phyloP scores from a whole-genome alignment of 2,329 filamentous ascomycete genomes.

The Phaeosphaeria sp. region DNA sequence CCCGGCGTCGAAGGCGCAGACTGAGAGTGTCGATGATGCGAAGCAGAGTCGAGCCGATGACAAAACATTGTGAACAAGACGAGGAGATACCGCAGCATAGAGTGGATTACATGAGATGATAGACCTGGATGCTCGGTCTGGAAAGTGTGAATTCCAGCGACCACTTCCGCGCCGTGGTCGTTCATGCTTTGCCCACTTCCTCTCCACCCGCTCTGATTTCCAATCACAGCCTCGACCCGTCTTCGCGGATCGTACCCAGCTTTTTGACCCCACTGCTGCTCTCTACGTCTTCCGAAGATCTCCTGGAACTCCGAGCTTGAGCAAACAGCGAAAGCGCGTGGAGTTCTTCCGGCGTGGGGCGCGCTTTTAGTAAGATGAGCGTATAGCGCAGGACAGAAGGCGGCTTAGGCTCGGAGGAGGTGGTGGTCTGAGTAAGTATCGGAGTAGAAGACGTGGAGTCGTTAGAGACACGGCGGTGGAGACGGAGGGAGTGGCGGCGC shows the following conservation, averaged over 20 bases:
- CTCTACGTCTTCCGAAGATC: background rate
- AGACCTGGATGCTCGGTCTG: too few species aligned
- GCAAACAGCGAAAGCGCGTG: conserved; percentile 18
- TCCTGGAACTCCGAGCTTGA: conserved; percentile 1
- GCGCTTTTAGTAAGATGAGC: conserved; percentile 37
- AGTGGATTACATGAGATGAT: too few species aligned
- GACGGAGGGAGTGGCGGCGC: background rate
- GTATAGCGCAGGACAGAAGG: conserved; percentile 36
- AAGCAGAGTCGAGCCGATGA: background rate
- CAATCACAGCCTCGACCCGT: background rate
- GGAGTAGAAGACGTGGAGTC: background rate
- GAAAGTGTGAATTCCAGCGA: too few species aligned
- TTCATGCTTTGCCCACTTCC: too few species aligned
- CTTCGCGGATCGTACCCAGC: background rate
- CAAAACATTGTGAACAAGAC: background rate
- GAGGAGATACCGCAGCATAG: background rate
- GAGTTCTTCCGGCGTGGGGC: conserved; percentile 26
- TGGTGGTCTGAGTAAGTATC: too few species aligned
- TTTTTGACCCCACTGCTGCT: background rate
- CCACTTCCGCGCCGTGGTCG: too few species aligned
- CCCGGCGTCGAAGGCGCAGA: background rate
- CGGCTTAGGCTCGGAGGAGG: conserved; percentile 6
- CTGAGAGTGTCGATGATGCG: background rate
- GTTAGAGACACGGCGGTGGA: background rate
- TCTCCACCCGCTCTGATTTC: too few species aligned